Percentiles rank a stretch among this genome's conserved stretches.
These are phyloP conservation scores for Lachancea sp. DNA, from an alignment of 805 yeast genomes.

Conservation along the genomic window DNA sequence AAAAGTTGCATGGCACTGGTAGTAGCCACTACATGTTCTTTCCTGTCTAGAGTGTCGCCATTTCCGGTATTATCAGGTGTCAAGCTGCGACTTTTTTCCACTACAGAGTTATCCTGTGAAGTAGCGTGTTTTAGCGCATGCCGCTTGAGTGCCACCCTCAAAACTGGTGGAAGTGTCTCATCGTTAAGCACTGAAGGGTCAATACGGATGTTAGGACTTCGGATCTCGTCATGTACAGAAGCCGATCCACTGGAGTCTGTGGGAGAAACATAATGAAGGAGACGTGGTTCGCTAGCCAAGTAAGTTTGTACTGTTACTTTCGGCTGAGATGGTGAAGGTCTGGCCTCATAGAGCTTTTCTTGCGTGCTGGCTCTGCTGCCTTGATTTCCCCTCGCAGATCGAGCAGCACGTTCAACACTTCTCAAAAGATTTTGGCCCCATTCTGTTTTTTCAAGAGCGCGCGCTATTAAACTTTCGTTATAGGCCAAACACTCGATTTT, in stretches of 20 bases:
- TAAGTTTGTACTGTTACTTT: conserved; percentile 38
- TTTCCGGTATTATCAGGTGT: conserved; percentile 9
- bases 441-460: conserved; percentile 41
- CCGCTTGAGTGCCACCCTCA: conserved; percentile 39
- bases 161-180: conserved; percentile 37
- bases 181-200: conserved; percentile 5
- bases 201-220: background rate
- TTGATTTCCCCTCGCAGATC: conserved; percentile 9
- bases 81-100: conserved; percentile 9
- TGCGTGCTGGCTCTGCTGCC: conserved; percentile 7
- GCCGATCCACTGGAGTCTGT: conserved; percentile 3
- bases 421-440: conserved; percentile 21
- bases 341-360: conserved; percentile 3
- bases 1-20: conserved; percentile 27
- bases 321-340: background rate
- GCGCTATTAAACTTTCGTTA: conserved; percentile 62
- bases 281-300: conserved; percentile 40
- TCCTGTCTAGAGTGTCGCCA: conserved; percentile 5
- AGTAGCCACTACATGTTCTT: conserved; percentile 22
- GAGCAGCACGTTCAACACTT: conserved; percentile 8
- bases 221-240: background rate
- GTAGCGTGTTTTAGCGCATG: conserved; percentile 19
- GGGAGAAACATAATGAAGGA: conserved; percentile 21
- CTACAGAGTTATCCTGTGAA: conserved; percentile 13
- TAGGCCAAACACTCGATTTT: conserved; percentile 61